Percentiles rank a stretch among this genome's conserved stretches.
Conservation (phyloP, 768 basidiomycete species). For the Russula griseocarnosa region DNA sequence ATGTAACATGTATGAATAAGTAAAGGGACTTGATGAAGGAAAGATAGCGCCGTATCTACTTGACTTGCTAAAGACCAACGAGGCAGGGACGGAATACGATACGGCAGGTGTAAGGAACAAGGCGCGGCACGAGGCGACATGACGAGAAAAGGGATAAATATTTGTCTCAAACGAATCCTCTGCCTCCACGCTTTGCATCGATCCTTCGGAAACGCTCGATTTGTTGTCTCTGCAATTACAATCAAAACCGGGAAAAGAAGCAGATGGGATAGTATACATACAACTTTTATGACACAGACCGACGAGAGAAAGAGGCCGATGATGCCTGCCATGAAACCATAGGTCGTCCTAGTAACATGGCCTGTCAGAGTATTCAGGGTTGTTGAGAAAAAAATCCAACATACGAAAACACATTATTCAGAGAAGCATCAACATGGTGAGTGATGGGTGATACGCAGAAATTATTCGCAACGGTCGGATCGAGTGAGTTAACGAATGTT, state of each 20-base stretch:
- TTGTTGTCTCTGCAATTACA: constrained; percentile 58
- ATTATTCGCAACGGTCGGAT: constrained; percentile 39
- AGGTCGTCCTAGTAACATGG: constrained; percentile 43
- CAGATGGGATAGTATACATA: constrained; percentile 37
- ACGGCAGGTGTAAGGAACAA: not conserved
- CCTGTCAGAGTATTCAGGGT: not conserved
- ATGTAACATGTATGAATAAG: not conserved
- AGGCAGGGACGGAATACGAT: not conserved
- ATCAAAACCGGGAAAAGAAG: not conserved
- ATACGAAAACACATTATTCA: constrained; percentile 84
- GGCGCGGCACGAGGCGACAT: not conserved
- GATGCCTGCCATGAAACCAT: constrained; percentile 82
- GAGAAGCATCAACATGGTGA: constrained; percentile 59
- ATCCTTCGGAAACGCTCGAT: constrained; percentile 84
- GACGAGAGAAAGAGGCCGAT: constrained; percentile 72
- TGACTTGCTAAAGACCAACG: not conserved
- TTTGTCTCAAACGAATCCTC: constrained; percentile 68
- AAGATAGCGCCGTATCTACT: not conserved
- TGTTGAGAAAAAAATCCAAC: constrained; percentile 33
- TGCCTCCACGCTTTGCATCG: constrained; percentile 82
- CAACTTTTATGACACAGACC: constrained; percentile 85
- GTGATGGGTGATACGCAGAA: constrained; percentile 76
- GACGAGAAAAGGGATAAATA: not conserved
- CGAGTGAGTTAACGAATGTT: constrained; percentile 33
- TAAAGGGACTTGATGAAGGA: not conserved